These are phyloP conservation scores for Colletotrichum gloeosporioides DNA, from an alignment of 2,329 filamentous ascomycete species.

Conservation along the genomic window DNA sequence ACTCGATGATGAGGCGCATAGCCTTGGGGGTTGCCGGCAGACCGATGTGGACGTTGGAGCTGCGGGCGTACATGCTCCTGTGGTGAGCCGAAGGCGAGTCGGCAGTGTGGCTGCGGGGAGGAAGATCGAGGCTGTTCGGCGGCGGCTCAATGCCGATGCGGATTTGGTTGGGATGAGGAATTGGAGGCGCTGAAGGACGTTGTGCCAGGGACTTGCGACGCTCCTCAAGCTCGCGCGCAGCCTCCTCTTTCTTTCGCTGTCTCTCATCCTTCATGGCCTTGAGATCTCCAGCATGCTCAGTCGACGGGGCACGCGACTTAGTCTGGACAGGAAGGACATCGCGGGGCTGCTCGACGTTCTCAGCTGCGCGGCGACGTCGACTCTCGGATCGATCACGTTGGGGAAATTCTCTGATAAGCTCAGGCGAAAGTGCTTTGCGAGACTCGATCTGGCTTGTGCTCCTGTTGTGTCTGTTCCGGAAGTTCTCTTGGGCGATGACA, in stretches of 20 bases:
- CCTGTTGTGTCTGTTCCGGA: constrained; percentile 59
- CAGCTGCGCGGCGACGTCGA: constrained; percentile 36
- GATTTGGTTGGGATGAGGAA: constrained; percentile 74
- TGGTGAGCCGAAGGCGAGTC: constrained; percentile 51
- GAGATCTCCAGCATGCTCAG: constrained; percentile 59
- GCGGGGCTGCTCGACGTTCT: constrained; percentile 30
- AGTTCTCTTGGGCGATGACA: constrained; percentile 58
- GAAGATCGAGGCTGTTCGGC: constrained; percentile 46
- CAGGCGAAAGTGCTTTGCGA: constrained; percentile 40
- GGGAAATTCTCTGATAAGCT: constrained; percentile 29
- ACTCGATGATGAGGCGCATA: constrained; percentile 80
- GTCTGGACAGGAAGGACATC: constrained; percentile 32
- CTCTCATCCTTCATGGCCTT: constrained; percentile 64
- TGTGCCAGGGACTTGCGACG: constrained; percentile 83
- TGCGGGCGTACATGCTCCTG: constrained; percentile 54
- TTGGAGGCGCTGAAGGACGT: constrained; percentile 78
- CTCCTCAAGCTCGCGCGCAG: constrained; percentile 87
- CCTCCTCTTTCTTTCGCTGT: constrained; percentile 73
- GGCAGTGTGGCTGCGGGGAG: constrained; percentile 68
- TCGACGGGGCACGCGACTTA: constrained; percentile 42
- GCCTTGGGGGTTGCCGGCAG: constrained; percentile 91
- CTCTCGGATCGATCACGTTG: constrained; percentile 44
- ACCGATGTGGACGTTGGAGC: constrained; percentile 63
- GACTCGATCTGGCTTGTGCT: constrained; percentile 49
- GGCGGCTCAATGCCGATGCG: constrained; percentile 29